A percentile compares a stretch with the other conserved stretches of the same genome.
These are phyloP conservation scores for Euphrasia confusa DNA, from an alignment of 257 asterid species.

Conservation along the genomic window DNA sequence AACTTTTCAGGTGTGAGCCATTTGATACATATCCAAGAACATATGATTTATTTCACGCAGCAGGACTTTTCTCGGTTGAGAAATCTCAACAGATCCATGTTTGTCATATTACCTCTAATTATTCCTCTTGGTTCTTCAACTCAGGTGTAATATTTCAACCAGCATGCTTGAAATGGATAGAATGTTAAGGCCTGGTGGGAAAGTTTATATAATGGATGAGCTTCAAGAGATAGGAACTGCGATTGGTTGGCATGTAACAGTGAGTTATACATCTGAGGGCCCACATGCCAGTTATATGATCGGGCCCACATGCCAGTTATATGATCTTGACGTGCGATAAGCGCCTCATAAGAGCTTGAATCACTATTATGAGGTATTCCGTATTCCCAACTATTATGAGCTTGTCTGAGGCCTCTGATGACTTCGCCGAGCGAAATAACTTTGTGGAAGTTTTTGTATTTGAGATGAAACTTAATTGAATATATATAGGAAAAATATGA, in stretches of 20 bases:
- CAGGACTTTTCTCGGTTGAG: constrained; percentile 53
- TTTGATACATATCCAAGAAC: constrained; percentile 78
- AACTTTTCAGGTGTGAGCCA: constrained; percentile 65
- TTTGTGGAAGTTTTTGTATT: too few species aligned
- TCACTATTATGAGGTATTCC: not conserved
- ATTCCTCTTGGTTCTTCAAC: constrained; percentile 3
- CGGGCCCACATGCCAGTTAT: too few species aligned
- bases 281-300: constrained; percentile 83
- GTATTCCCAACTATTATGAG: not conserved
- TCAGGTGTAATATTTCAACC: constrained; percentile 70
- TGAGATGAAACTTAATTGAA: too few species aligned
- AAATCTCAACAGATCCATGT: constrained; percentile 7
- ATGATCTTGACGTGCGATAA: constrained; percentile 64
- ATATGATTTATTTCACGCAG: constrained; percentile 65
- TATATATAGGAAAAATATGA: too few species aligned
- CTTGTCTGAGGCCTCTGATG: too few species aligned
- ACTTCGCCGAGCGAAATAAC: too few species aligned
- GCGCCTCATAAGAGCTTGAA: constrained; percentile 35
- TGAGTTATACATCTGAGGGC: constrained; percentile 82
- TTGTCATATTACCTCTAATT: not conserved
- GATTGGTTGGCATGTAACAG: constrained; percentile 62
- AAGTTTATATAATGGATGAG: constrained; percentile 63
- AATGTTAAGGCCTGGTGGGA: constrained; percentile 86
- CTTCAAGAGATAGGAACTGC: constrained; percentile 71
- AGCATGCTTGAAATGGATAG: constrained; percentile 97